Conservation (phyloP, 2,329 filamentous ascomycete species). For the Chaetothyriales sp. region DNA sequence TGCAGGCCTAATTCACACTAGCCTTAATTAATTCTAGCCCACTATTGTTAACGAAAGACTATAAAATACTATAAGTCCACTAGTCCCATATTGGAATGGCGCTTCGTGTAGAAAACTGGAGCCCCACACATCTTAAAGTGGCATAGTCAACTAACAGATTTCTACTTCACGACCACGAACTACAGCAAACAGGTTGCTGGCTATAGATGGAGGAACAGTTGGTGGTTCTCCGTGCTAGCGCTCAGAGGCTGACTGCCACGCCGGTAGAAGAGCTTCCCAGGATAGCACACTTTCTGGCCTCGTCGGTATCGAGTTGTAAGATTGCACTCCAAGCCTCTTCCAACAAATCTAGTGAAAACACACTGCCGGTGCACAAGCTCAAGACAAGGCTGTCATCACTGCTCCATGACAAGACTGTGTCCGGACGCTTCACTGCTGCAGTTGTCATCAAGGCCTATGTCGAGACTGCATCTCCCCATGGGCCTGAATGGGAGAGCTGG, state of each 20-base stretch:
- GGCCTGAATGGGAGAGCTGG: slow-evolving; percentile 70
- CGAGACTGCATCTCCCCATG: slow-evolving; percentile 48
- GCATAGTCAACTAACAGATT: background rate
- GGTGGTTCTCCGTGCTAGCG: slow-evolving; percentile 25
- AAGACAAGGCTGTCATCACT: slow-evolving; percentile 64
- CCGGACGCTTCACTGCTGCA: slow-evolving; percentile 63
- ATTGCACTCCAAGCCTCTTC: slow-evolving; percentile 42
- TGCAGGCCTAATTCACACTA: too few relatives aligned
- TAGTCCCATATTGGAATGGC: too few relatives aligned
- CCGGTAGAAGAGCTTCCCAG: slow-evolving; percentile 58
- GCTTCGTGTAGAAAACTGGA: background rate
- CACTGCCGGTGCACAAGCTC: slow-evolving; percentile 64
- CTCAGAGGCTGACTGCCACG: slow-evolving; percentile 48
- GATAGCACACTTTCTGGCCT: slow-evolving; percentile 53
- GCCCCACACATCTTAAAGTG: background rate
- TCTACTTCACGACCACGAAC: background rate
- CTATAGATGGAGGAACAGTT: slow-evolving; percentile 1
- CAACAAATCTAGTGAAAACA: slow-evolving; percentile 44
- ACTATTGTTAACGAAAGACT: too few relatives aligned
- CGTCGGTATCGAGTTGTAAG: slow-evolving; percentile 38
- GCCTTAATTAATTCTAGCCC: too few relatives aligned
- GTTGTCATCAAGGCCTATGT: slow-evolving; percentile 66
- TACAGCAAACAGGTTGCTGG: background rate
- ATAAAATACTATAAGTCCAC: too few relatives aligned
- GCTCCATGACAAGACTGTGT: slow-evolving; percentile 57